Evolutionary conservation across 2,329 filamentous ascomycete genomes (phyloP).

Genomic region (Microdochium paspali): DNA sequence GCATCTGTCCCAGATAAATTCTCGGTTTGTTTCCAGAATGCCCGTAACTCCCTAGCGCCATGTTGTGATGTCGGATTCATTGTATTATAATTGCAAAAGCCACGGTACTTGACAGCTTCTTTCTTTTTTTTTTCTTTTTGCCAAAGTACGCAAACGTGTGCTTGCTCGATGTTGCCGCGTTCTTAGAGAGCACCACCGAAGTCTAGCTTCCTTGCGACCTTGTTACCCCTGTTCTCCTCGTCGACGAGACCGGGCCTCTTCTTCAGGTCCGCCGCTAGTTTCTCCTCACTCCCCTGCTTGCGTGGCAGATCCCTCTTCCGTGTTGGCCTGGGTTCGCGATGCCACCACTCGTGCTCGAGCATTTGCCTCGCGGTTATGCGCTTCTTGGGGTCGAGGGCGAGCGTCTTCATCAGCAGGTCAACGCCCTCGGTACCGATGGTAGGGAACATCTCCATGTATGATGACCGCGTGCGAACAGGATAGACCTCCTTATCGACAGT

Average conservation of each 20-base stretch:
- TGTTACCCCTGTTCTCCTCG: slow-evolving; percentile 52
- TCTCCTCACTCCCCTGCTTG: slow-evolving; percentile 63
- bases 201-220: slow-evolving; percentile 75
- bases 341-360: slow-evolving; percentile 81
- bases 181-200: slow-evolving; percentile 43
- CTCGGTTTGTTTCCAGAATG: too few species aligned
- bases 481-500: slow-evolving; percentile 55
- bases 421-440: slow-evolving; percentile 75
- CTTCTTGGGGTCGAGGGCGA: slow-evolving; percentile 78
- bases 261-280: slow-evolving; percentile 76
- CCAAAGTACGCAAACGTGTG: too few species aligned
- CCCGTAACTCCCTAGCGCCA: too few species aligned
- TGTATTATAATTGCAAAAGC: too few species aligned
- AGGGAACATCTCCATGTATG: slow-evolving; percentile 69
- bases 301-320: slow-evolving; percentile 71
- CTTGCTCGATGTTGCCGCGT: too few species aligned
- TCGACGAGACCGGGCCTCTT: slow-evolving; percentile 64
- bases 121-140: too few species aligned
- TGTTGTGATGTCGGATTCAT: too few species aligned
- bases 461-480: slow-evolving; percentile 55
- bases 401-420: slow-evolving; percentile 78
- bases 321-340: slow-evolving; percentile 71
- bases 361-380: slow-evolving; percentile 70
- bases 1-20: too few species aligned
- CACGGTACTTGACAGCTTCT: too few species aligned